Evolutionary conservation across 2,329 filamentous ascomycete species (phyloP).

Genomic region (Penicillium expansum): DNA sequence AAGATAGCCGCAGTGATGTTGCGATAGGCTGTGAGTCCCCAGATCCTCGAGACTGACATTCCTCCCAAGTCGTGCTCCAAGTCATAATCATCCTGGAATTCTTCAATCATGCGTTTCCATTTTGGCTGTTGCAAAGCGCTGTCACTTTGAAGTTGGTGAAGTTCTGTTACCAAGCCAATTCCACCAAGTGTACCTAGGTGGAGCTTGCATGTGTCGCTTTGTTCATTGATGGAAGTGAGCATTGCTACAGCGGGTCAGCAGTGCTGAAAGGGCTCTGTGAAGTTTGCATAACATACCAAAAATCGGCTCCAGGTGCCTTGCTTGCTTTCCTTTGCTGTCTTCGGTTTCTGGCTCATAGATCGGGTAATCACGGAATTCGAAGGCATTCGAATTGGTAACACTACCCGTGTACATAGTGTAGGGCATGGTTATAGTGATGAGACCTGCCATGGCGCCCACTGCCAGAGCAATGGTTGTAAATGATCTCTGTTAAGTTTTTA

Average conservation of each 20-base stretch:
- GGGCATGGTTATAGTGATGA: constrained; percentile 25
- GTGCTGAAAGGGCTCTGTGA: neutral
- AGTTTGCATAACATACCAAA: constrained; percentile 26
- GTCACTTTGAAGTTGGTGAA: constrained; percentile 11
- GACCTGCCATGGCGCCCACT: constrained; percentile 25
- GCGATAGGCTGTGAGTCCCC: constrained; percentile 53
- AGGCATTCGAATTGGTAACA: neutral
- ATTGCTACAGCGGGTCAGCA: constrained; percentile 29
- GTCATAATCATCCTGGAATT: constrained; percentile 46
- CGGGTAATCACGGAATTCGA: constrained; percentile 19
- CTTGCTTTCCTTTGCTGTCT: constrained; percentile 7
- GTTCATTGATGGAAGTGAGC: constrained; percentile 15
- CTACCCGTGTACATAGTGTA: constrained; percentile 15
- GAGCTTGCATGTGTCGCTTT: constrained; percentile 19
- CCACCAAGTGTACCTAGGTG: constrained; percentile 34
- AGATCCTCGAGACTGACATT: constrained; percentile 50
- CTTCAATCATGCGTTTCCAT: constrained; percentile 34
- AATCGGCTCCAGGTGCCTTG: constrained; percentile 33
- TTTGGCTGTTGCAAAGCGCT: constrained; percentile 12
- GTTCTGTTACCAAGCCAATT: constrained; percentile 18
- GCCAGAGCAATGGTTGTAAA: constrained; percentile 22
- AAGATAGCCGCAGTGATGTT: constrained; percentile 50
- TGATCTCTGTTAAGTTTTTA: constrained; percentile 18
- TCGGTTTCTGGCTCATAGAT: constrained; percentile 19
- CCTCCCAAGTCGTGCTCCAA: constrained; percentile 51